A percentile compares a stretch with the other conserved stretches of the same genome.
Conservation (phyloP, 2,329 filamentous ascomycete species). For the Colletotrichum chrysophilum region DNA sequence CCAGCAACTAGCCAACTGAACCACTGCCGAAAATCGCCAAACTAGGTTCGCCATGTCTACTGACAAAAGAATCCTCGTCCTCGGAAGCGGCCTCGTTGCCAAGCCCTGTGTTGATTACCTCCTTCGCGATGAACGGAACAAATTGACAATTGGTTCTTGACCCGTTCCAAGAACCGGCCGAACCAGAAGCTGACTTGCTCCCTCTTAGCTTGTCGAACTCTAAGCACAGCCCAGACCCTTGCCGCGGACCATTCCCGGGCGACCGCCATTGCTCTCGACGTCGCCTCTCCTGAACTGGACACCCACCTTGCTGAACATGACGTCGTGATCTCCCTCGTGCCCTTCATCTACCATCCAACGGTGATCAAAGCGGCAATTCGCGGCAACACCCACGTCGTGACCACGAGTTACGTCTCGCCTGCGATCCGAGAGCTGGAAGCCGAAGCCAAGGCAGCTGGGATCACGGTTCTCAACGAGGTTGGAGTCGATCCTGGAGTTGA, state of each 20-base stretch:
- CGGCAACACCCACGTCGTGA: slow-evolving; percentile 74
- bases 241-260: neutral
- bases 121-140: slow-evolving; percentile 11
- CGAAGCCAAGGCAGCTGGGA: slow-evolving; percentile 67
- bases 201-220: slow-evolving; percentile 18
- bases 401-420: slow-evolving; percentile 75
- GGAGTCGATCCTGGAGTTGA: slow-evolving; percentile 55
- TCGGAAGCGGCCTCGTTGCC: slow-evolving; percentile 23
- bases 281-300: slow-evolving; percentile 23
- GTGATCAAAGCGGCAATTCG: slow-evolving; percentile 74
- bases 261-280: slow-evolving; percentile 21
- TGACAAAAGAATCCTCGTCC: slow-evolving; percentile 21
- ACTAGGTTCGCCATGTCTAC: neutral
- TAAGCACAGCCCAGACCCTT: neutral
- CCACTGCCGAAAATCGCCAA: neutral
- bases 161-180: fast-evolving
- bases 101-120: slow-evolving; percentile 26
- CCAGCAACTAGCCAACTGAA: neutral
- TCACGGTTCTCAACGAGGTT: slow-evolving; percentile 77
- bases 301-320: slow-evolving; percentile 18
- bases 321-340: slow-evolving; percentile 29
- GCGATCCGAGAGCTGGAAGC: slow-evolving; percentile 71
- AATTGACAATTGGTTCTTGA: slow-evolving; percentile 18
- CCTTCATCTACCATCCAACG: slow-evolving; percentile 26
- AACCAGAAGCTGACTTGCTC: neutral